Conservation (phyloP, 352 stramenopile genomes). For the Aphanomyces invadans region DNA sequence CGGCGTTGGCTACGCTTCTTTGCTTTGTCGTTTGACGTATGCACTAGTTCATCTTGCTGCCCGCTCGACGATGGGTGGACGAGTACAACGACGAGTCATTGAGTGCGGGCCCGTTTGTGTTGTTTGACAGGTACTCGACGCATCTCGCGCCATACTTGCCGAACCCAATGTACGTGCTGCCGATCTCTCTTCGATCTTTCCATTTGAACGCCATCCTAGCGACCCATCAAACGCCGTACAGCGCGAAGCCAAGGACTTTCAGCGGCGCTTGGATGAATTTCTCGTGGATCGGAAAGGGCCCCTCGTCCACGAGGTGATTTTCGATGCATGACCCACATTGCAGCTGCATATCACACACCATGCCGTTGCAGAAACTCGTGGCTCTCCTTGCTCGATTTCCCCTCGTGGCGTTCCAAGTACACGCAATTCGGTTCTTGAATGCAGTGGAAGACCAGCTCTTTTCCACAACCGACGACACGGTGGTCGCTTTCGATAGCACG, state of each 20-base stretch:
- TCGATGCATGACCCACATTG: neutral
- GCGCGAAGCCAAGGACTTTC: neutral
- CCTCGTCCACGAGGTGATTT: neutral
- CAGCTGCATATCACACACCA: too few relatives aligned
- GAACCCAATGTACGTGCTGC: neutral
- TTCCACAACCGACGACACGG: neutral
- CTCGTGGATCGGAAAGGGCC: neutral
- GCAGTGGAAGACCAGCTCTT: neutral
- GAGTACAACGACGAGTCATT: neutral
- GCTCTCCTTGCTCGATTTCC: neutral
- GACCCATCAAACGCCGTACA: neutral
- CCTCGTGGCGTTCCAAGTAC: neutral
- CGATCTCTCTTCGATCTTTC: neutral
- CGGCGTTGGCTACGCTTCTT: too few relatives aligned
- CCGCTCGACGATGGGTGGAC: neutral
- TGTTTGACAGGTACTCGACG: neutral
- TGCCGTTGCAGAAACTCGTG: neutral
- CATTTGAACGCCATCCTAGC: neutral
- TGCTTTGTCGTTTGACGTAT: neutral
- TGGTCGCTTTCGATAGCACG: neutral
- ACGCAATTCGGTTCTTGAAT: conserved; percentile 11
- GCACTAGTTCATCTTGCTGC: conserved; percentile 8
- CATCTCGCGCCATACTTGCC: neutral
- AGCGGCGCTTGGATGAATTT: neutral
- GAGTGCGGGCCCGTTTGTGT: neutral